Conservation (phyloP, 1,284 basidiomycete genomes). For the Puccinia triticina region DNA sequence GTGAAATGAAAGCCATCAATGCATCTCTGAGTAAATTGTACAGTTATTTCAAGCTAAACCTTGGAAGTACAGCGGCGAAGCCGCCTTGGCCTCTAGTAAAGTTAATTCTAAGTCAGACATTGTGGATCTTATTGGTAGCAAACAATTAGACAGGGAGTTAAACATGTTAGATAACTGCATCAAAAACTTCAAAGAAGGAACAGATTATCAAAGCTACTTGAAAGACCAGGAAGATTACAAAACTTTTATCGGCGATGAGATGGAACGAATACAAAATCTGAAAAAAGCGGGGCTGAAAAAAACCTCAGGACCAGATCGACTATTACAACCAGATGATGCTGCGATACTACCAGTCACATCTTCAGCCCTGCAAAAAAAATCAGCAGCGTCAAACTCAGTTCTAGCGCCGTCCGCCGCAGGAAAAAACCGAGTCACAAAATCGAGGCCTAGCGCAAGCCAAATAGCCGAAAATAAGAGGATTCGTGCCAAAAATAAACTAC, state of each 20-base stretch:
- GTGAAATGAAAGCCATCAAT: too few species aligned
- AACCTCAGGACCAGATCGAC: too few species aligned
- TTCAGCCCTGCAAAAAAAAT: too few species aligned
- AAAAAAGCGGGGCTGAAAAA: too few species aligned
- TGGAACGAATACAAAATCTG: background rate
- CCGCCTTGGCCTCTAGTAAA: too few species aligned
- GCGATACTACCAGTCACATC: too few species aligned
- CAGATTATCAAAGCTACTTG: background rate
- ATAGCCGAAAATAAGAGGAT: background rate
- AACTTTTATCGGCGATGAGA: background rate
- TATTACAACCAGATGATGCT: too few species aligned
- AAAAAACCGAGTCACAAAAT: background rate
- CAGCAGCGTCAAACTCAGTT: background rate
- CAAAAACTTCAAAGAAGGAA: background rate
- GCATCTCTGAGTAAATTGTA: too few species aligned
- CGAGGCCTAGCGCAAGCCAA: background rate
- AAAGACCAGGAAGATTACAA: background rate
- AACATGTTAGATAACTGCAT: background rate
- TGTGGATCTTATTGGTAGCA: background rate
- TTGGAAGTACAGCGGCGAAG: too few species aligned
- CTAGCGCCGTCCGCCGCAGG: too few species aligned
- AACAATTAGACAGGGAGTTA: background rate
- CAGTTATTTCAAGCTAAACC: too few species aligned
- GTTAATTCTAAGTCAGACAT: background rate
- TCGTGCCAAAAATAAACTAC: background rate